These are phyloP conservation scores for Tetrahymena malaccensis DNA, from an alignment of 73 alveolate species.

Conservation along the genomic window DNA sequence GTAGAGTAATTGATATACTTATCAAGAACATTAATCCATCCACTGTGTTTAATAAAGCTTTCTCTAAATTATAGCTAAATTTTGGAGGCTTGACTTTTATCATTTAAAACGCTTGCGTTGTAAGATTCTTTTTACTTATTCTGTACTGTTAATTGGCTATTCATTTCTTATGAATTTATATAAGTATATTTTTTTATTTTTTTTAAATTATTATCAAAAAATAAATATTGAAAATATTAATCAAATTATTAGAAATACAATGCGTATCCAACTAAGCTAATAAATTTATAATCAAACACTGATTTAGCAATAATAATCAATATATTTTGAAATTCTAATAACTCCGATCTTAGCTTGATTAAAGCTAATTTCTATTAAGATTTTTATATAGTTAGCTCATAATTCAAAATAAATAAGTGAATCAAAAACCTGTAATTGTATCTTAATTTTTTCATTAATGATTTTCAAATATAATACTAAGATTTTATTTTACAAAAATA, in stretches of 20 bases:
- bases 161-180: not conserved
- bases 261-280: not conserved
- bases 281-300: too few species aligned
- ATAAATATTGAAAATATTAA: too few species aligned
- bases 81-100: not conserved
- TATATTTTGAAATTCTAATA: not conserved
- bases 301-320: not conserved
- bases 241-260: not conserved
- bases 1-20: not conserved
- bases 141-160: not conserved
- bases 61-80: not conserved
- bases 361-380: too few species aligned
- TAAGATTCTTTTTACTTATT: not conserved
- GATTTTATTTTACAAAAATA: too few species aligned
- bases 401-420: too few species aligned
- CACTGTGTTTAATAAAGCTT: not conserved
- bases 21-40: not conserved
- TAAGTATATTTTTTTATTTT: too few species aligned
- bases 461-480: too few species aligned
- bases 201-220: not conserved
- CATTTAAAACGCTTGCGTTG: not conserved
- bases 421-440: too few species aligned
- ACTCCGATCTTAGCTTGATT: not conserved
- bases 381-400: not conserved
- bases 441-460: too few species aligned